A percentile compares a stretch with the other conserved stretches of the same genome.
phyloP scores from a whole-genome alignment of 371 early-diverging fungal genomes.

The Encephalitozoon hellem region DNA sequence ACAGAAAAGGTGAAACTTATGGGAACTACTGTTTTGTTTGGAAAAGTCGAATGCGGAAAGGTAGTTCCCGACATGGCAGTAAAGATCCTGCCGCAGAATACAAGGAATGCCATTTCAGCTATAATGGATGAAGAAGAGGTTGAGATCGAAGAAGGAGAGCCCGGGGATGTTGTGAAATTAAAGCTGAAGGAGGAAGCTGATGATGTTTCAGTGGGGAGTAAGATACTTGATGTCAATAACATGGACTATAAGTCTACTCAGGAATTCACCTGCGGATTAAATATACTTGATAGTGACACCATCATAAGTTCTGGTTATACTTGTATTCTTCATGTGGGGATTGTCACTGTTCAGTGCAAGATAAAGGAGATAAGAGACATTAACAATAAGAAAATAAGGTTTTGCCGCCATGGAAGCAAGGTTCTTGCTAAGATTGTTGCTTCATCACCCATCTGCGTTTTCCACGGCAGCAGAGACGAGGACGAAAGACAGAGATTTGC shows the following conservation, averaged over 20 bases:
- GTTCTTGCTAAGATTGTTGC: slow-evolving; percentile 49
- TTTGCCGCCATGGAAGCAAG: slow-evolving; percentile 54
- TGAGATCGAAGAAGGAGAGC: slow-evolving; percentile 50
- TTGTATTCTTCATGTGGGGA: slow-evolving; percentile 58
- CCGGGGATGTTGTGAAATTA: slow-evolving; percentile 58
- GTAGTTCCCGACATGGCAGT: slow-evolving; percentile 20
- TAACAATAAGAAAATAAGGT: slow-evolving; percentile 56
- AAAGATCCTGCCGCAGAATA: slow-evolving; percentile 45
- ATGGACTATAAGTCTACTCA: slow-evolving; percentile 31
- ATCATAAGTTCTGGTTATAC: slow-evolving; percentile 57
- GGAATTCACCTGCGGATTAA: slow-evolving; percentile 53
- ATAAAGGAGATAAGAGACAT: slow-evolving; percentile 52
- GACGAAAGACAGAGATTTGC: slow-evolving; percentile 56
- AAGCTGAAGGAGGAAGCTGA: slow-evolving; percentile 54
- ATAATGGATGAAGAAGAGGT: slow-evolving; percentile 58
- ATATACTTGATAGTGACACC: slow-evolving; percentile 54
- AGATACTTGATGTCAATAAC: slow-evolving; percentile 25
- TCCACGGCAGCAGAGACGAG: neutral
- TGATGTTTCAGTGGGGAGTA: slow-evolving; percentile 50
- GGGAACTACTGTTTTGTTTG: slow-evolving; percentile 31
- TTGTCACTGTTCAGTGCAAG: slow-evolving; percentile 38
- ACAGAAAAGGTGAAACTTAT: slow-evolving; percentile 52
- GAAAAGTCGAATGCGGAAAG: slow-evolving; percentile 49
- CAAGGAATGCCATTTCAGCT: slow-evolving; percentile 14
- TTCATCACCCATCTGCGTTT: slow-evolving; percentile 37